Conservation (phyloP, 169 alveolate species). For the Eimeria sp. region DNA sequence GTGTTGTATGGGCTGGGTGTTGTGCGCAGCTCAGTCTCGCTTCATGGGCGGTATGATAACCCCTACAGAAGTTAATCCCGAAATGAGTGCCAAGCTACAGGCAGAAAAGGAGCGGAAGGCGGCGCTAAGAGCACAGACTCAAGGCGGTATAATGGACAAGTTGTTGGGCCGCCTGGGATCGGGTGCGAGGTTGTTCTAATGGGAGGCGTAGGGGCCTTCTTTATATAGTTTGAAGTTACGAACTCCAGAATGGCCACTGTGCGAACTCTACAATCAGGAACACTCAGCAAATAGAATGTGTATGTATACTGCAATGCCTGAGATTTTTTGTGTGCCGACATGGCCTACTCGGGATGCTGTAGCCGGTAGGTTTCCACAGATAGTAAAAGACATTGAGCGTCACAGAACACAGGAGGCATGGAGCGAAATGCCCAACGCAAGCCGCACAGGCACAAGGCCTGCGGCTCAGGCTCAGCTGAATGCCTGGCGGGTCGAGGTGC, state of each 20-base stretch:
- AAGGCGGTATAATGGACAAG: slow-evolving; percentile 57
- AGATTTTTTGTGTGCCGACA: slow-evolving; percentile 26
- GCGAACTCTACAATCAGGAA: neutral
- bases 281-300: neutral
- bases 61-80: slow-evolving; percentile 50
- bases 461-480: neutral
- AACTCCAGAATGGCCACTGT: neutral
- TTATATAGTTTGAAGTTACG: slow-evolving; percentile 13
- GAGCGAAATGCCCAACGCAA: neutral
- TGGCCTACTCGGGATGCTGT: neutral
- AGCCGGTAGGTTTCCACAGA: neutral
- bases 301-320: slow-evolving; percentile 1
- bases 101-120: slow-evolving; percentile 66
- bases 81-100: slow-evolving; percentile 48
- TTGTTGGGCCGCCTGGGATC: slow-evolving; percentile 70
- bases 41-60: slow-evolving; percentile 58
- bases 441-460: slow-evolving; percentile 2
- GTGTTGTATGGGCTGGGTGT: neutral
- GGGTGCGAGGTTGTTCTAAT: slow-evolving; percentile 46
- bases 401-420: neutral
- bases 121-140: slow-evolving; percentile 45
- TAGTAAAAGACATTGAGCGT: neutral
- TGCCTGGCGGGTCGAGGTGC: neutral
- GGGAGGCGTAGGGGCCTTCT: neutral
- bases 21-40: slow-evolving; percentile 66